A percentile compares a stretch with the other conserved stretches of the same genome.
Conservation (phyloP, 345 rosid species). For the Bretschneidera sinensis region DNA sequence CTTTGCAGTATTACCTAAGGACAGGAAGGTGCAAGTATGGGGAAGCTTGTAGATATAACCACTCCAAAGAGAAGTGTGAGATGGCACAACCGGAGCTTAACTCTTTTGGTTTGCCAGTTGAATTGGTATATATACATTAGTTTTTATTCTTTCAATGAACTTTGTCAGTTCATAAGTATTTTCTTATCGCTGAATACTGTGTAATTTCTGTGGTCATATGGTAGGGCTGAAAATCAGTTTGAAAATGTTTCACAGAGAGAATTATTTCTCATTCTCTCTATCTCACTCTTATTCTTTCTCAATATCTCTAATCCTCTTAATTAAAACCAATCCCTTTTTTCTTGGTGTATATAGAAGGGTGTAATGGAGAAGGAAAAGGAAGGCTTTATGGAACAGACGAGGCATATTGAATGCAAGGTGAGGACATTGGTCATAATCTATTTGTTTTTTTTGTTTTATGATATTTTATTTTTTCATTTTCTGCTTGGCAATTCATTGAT, state of each 20-base stretch:
- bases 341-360: constrained; percentile 11
- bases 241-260: too few relatives aligned
- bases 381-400: constrained; percentile 3
- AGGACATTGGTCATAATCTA: background rate
- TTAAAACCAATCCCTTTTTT: too few relatives aligned
- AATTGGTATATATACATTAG: constrained; percentile 10
- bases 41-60: constrained; percentile 24
- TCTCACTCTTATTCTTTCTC: background rate
- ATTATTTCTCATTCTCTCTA: too few relatives aligned
- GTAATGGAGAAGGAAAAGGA: constrained; percentile 14
- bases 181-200: too few relatives aligned
- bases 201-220: too few relatives aligned
- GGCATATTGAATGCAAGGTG: constrained; percentile 27
- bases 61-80: constrained; percentile 20
- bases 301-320: background rate
- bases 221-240: too few relatives aligned
- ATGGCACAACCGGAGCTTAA: constrained; percentile 6
- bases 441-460: too few relatives aligned
- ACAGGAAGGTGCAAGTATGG: constrained; percentile 29
- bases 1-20: constrained; percentile 24
- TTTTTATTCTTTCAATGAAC: background rate
- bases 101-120: constrained; percentile 20
- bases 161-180: background rate
- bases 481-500: background rate
- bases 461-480: background rate